phyloP scores from a whole-genome alignment of 192 early-diverging fungal genomes.

The Coemansia brasiliensis region DNA sequence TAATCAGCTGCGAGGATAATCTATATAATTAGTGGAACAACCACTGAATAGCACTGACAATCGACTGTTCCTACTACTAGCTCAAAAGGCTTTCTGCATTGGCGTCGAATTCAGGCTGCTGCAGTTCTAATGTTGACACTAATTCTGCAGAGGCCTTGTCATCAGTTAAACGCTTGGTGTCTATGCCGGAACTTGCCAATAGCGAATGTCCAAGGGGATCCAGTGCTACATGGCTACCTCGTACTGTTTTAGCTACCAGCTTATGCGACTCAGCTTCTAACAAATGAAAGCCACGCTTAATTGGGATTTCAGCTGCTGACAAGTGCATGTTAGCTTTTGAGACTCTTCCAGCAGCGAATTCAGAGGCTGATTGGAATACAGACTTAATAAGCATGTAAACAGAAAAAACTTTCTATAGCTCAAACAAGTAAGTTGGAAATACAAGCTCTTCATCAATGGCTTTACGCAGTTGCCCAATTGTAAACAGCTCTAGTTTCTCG shows the following conservation, averaged over 20 bases:
- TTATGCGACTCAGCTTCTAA: constrained; percentile 84
- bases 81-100: constrained; percentile 79
- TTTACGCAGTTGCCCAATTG: constrained; percentile 73
- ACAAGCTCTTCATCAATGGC: constrained; percentile 78
- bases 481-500: constrained; percentile 77
- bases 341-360: constrained; percentile 70
- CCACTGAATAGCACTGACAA: constrained; percentile 76
- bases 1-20: no score
- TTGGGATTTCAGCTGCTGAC: constrained; percentile 62
- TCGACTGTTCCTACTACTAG: constrained; percentile 74
- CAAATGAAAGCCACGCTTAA: constrained; percentile 85
- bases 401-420: constrained; percentile 13
- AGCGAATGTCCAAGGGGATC: constrained; percentile 64
- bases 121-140: constrained; percentile 69
- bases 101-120: constrained; percentile 74
- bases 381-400: not conserved
- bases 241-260: constrained; percentile 57
- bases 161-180: constrained; percentile 68
- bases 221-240: constrained; percentile 24
- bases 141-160: constrained; percentile 67
- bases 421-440: constrained; percentile 71
- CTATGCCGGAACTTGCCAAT: constrained; percentile 75
- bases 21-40: no score
- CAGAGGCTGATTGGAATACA: constrained; percentile 26
- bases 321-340: constrained; percentile 75